phyloP scores from a whole-genome alignment of 805 yeast species.

The Candida montana region DNA sequence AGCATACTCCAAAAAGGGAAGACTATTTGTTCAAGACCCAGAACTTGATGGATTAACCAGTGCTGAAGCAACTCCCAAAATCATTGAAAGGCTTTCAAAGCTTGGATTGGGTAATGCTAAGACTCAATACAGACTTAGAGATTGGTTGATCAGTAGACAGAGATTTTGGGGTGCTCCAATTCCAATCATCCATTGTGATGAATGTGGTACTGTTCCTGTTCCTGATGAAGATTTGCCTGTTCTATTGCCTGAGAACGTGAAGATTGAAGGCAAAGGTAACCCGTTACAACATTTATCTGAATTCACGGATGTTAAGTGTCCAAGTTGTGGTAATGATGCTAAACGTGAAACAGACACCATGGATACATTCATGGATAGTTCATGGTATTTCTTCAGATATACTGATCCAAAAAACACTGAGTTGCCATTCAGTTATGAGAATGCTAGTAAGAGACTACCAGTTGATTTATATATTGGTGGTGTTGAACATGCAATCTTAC shows the following conservation, averaged over 20 bases:
- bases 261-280: constrained; percentile 47
- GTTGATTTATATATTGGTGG: constrained; percentile 94
- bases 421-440: constrained; percentile 47
- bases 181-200: constrained; percentile 82
- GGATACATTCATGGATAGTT: constrained; percentile 98
- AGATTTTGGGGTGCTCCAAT: constrained; percentile 99
- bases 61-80: constrained; percentile 44
- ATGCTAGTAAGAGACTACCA: constrained; percentile 57
- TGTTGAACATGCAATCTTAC: constrained; percentile 93
- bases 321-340: constrained; percentile 70
- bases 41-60: constrained; percentile 45
- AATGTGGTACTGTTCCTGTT: constrained; percentile 89
- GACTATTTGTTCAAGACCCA: constrained; percentile 43
- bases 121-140: constrained; percentile 65
- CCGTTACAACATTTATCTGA: constrained; percentile 65
- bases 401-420: constrained; percentile 61
- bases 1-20: constrained; percentile 43
- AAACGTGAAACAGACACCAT: constrained; percentile 93
- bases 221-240: constrained; percentile 88
- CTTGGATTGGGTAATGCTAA: constrained; percentile 39
- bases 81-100: constrained; percentile 38
- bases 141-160: constrained; percentile 94
- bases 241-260: constrained; percentile 55
- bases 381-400: constrained; percentile 92
- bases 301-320: constrained; percentile 74